These are phyloP conservation scores for Paramecium primaurelia DNA, from an alignment of 73 alveolate genomes.

Conservation along the genomic window DNA sequence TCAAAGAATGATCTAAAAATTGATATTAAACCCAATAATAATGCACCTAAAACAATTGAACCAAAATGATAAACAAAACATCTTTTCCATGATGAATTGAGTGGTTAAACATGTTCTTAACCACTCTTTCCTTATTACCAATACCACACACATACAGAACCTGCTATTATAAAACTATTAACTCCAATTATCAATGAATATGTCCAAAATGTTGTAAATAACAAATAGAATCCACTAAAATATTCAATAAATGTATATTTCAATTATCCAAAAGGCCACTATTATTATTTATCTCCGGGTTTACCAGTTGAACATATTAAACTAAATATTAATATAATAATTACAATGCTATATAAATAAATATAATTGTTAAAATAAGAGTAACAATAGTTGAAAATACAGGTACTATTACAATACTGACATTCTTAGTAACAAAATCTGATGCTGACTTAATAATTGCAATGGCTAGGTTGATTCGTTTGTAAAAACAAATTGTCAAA, in stretches of 20 bases:
- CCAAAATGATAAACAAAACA: conserved; percentile 23
- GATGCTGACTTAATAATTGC: background rate
- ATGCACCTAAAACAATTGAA: background rate
- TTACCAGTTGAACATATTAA: background rate
- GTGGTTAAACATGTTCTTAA: background rate
- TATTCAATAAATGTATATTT: background rate
- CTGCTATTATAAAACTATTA: conserved; percentile 34
- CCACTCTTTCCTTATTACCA: conserved; percentile 44
- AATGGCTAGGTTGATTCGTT: background rate
- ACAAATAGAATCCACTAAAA: background rate
- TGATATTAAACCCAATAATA: background rate
- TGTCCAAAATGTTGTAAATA: background rate
- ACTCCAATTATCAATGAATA: background rate
- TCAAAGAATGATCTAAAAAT: conserved; percentile 25
- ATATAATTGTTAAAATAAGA: background rate
- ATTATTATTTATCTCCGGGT: background rate
- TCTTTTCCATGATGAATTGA: background rate
- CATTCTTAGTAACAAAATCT: background rate
- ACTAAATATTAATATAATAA: background rate
- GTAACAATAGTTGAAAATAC: background rate
- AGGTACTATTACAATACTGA: background rate
- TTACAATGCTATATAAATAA: background rate
- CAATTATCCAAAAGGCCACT: background rate
- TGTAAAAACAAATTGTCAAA: conserved; percentile 6
- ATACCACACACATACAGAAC: background rate